Evolutionary conservation across 768 basidiomycete genomes (phyloP).

Genomic region (Collybiopsis confluens): DNA sequence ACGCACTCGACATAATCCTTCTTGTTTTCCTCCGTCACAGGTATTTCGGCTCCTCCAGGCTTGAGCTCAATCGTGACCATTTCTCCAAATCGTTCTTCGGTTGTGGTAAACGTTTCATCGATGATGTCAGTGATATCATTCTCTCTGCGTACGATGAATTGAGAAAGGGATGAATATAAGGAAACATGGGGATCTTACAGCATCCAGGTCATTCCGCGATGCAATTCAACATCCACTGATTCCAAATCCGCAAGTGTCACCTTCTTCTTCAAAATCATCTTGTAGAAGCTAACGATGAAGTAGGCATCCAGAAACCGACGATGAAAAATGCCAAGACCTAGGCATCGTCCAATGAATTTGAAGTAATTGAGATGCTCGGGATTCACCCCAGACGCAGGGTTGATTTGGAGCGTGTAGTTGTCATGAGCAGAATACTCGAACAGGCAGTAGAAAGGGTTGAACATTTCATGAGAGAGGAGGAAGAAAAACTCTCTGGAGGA

Average conservation of each 20-base stretch:
- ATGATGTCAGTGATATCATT: slow-evolving; percentile 98
- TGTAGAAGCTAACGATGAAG: slow-evolving; percentile 99
- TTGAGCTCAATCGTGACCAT: slow-evolving; percentile 96
- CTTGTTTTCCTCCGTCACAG: slow-evolving; percentile 97
- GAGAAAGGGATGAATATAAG: slow-evolving; percentile 11
- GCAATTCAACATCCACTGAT: slow-evolving; percentile 92
- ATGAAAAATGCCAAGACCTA: slow-evolving; percentile 98
- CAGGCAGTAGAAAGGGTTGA: slow-evolving; percentile 99
- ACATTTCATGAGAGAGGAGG: slow-evolving; percentile 99
- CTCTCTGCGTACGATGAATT: slow-evolving; percentile 51
- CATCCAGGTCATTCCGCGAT: slow-evolving; percentile 98
- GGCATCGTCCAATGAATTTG: slow-evolving; percentile 97
- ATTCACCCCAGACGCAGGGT: slow-evolving; percentile 96
- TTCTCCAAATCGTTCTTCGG: slow-evolving; percentile 97
- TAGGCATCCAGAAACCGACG: slow-evolving; percentile 98
- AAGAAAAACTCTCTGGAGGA: slow-evolving; percentile 94
- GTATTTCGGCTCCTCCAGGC: slow-evolving; percentile 77
- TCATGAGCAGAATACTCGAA: slow-evolving; percentile 99
- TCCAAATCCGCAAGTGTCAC: slow-evolving; percentile 91
- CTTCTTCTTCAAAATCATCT: slow-evolving; percentile 99
- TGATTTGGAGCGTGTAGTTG: slow-evolving; percentile 99
- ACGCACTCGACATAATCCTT: slow-evolving; percentile 94
- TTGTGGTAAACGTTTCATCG: slow-evolving; percentile 95
- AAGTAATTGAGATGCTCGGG: slow-evolving; percentile 99
- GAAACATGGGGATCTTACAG: slow-evolving; percentile 54